Evolutionary conservation across 208 protist genomes (phyloP), one percentile per base, ranked within the genome.

Genomic region (Blechomonas ayalai): DNA sequence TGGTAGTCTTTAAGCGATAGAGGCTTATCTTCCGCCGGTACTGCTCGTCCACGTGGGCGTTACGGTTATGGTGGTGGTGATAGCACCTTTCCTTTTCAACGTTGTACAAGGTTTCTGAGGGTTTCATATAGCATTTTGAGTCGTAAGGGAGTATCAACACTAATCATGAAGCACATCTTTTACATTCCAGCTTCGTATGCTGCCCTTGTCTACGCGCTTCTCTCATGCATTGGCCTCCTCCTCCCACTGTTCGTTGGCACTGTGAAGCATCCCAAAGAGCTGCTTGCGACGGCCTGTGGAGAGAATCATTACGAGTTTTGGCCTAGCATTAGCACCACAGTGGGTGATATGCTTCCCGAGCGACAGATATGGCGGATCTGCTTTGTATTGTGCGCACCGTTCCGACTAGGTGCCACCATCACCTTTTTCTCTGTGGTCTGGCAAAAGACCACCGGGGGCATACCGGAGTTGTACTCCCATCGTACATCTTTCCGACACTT

Each of bases 301-400:
- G 41, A 56, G 25, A 53, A 73, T 24, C 69, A 78, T 45, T 68
- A 67, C 18, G 75, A 85, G 56, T 90, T 79, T 43, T 90, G 81
- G 77, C 76, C 75, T 12, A 86, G 73, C 33, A 90, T 85, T 41
- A 83, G 76, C 51, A 59, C 71, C 13, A 63, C 67, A 0, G 78
- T 80, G 9, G 75, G 75, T 9, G 81, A 85, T 46, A 67, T 79
- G 47, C 56, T 68, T 32, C 75, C 81, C 2, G 75, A 90, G 60
- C 62, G 81, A 33, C 76, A 86, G 45, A 71, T 76, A 3, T 86
- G 81, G 77, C 72, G 73, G 8, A 13, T 46, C 1, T 41, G 70
- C 8, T 83, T 86, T 40, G 50, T 82, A 2, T 38, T 90, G 16
- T 76, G 66, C 50, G 29, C 49, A 4, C 63, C 67, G 0, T 86